A percentile compares a stretch with the other conserved stretches of the same genome.
phyloP scores from a whole-genome alignment of 371 early-diverging fungal genomes.

The Rhizopus stolonifer region DNA sequence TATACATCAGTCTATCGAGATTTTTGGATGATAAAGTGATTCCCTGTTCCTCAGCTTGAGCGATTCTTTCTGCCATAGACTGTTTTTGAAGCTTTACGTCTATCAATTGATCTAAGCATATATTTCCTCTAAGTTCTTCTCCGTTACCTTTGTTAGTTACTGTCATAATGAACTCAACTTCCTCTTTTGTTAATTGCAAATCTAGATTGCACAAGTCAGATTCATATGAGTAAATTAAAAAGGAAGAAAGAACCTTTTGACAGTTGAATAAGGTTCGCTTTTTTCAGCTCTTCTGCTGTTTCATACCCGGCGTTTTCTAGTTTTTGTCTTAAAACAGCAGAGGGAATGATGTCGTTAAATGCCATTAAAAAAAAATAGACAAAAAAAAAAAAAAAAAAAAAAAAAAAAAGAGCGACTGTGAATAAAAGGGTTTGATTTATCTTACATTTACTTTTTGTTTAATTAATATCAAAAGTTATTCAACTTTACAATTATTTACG shows the following conservation, averaged over 20 bases:
- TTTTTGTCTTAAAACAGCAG: constrained; percentile 18
- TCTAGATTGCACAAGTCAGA: constrained; percentile 6
- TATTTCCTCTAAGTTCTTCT: not conserved
- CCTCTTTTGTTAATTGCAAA: constrained; percentile 12
- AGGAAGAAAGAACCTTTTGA: constrained; percentile 21
- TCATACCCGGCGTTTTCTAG: constrained; percentile 29
- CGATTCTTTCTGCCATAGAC: constrained; percentile 7
- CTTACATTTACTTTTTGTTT: too few relatives aligned
- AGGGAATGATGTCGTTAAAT: not conserved
- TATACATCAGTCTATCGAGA: constrained; percentile 48
- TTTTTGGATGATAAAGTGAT: constrained; percentile 43
- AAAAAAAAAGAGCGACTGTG: not conserved
- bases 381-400: not conserved
- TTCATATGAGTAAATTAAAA: not conserved
- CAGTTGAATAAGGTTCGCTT: constrained; percentile 18
- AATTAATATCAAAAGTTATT: too few relatives aligned
- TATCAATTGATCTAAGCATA: not conserved
- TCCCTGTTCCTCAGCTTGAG: constrained; percentile 8
- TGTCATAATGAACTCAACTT: constrained; percentile 4
- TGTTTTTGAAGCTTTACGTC: not conserved
- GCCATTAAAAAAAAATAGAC: constrained; percentile 5
- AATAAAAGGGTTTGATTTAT: too few relatives aligned
- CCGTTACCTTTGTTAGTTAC: constrained; percentile 10
- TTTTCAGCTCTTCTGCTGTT: constrained; percentile 22
- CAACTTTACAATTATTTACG: constrained; percentile 2